Evolutionary conservation across 768 basidiomycete genomes (phyloP).

Genomic region (Hemileccinum impolitum): DNA sequence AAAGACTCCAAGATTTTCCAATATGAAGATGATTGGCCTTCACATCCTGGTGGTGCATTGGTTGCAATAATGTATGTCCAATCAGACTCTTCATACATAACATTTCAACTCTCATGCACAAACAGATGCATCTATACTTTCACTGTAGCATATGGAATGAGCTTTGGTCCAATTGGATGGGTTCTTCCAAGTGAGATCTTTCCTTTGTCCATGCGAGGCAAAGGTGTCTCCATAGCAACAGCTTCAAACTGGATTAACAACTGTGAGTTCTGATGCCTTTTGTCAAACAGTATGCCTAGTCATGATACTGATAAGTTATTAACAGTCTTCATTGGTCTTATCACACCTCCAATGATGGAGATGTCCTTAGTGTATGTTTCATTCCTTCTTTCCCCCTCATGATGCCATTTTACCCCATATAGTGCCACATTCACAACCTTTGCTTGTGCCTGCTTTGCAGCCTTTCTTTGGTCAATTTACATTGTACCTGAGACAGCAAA

Average conservation of each 20-base stretch:
- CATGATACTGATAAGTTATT: slow-evolving; percentile 4
- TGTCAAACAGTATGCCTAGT: background rate
- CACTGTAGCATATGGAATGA: slow-evolving; percentile 73
- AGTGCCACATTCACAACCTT: slow-evolving; percentile 73
- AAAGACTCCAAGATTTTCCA: slow-evolving; percentile 37
- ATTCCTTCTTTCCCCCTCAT: background rate
- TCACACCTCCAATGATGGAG: slow-evolving; percentile 66
- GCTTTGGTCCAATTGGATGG: slow-evolving; percentile 81
- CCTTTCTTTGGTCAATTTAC: slow-evolving; percentile 69
- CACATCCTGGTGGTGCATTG: slow-evolving; percentile 61
- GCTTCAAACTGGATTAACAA: slow-evolving; percentile 88
- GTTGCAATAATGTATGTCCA: slow-evolving; percentile 56
- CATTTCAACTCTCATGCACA: background rate
- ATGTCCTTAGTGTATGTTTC: slow-evolving; percentile 51
- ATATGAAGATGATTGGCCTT: slow-evolving; percentile 56
- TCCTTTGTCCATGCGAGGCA: slow-evolving; percentile 71
- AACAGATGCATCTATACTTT: slow-evolving; percentile 65
- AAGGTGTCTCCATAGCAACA: slow-evolving; percentile 80
- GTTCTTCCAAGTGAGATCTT: slow-evolving; percentile 83
- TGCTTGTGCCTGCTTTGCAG: slow-evolving; percentile 57
- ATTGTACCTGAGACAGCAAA: slow-evolving; percentile 76
- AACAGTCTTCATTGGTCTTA: slow-evolving; percentile 69
- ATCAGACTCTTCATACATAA: background rate
- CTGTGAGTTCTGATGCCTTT: slow-evolving; percentile 39
- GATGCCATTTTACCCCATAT: background rate